Evolutionary conservation across 345 rosid species (phyloP), one percentile per base, ranked within the genome.

Genomic region (Ceriops decandra): DNA sequence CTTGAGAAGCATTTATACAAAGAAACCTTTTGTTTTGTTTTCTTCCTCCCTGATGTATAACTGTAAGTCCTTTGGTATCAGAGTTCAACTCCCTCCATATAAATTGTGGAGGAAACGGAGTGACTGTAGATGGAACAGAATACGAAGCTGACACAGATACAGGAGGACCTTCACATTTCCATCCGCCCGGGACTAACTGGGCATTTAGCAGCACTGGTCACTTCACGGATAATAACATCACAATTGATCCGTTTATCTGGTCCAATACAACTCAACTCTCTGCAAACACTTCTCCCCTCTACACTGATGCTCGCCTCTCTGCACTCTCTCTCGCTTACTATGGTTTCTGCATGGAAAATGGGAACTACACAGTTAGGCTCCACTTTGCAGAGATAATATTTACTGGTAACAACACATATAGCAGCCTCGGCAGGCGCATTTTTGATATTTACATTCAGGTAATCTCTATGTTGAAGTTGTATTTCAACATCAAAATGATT

Each of bases 371-470:
- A 1, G 72, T 69, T 59, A 30, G 32, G 6, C 72, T 69, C 30
- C 66, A 69, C 19, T 69, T 69, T 60, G 64, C 72, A 13, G 72
- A 68, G 58, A 58, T 68, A 59, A 20, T 28, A 26, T 68, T 68
- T 68, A 46, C 65, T 20, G 21, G 10, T 68, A 46, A 68, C 33
- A 59, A 57, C 28, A 49, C 57, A 42, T 68, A 28, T 20, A 33
- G 22, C n/a, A 68, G 72, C 47, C 46, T 60, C 7, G 72, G 72
- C 32, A 68, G 72, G 63, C 71, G 64, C 5, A 19, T 68, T 31
- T 68, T 68, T 58, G 42, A 68, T 27, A 46, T 68, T 57, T 68
- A 60, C 65, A 49, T 68, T 47, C 72, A 68, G 72, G 72, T 68
- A 22, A 52, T 22, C 2, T n/a, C 13, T 9, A n/a, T 17, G 2